phyloP scores from a whole-genome alignment of 495 filamentous ascomycete genomes.

The Lindgomyces ingoldianus region DNA sequence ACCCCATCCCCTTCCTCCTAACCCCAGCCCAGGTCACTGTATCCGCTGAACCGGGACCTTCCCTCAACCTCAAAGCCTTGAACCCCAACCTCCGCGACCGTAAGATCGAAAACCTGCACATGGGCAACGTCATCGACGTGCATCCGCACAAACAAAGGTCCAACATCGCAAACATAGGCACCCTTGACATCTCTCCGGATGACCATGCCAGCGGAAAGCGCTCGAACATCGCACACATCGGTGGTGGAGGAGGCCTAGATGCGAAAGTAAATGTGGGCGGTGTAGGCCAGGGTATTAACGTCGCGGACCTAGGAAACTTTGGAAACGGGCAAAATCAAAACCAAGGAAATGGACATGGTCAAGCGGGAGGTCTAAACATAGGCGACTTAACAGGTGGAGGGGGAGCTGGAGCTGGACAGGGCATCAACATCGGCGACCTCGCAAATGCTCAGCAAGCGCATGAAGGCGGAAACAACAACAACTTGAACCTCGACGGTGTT shows the following conservation, averaged over 20 bases:
- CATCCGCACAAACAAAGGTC: background rate
- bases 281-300: background rate
- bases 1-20: background rate
- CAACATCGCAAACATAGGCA: background rate
- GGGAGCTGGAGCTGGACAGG: background rate
- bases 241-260: no score
- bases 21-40: background rate
- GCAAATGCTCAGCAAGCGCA: background rate
- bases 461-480: background rate
- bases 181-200: background rate
- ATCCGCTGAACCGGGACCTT: background rate
- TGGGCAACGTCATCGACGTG: constrained; percentile 2
- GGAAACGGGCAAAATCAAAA: background rate
- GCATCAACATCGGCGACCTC: constrained; percentile 5
- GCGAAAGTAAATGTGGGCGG: no score
- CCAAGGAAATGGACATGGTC: constrained; percentile 2
- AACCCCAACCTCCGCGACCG: background rate
- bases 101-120: constrained; percentile 1
- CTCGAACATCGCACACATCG: background rate
- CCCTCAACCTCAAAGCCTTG: background rate
- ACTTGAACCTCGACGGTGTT: constrained; percentile 2
- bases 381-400: background rate
- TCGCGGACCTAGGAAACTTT: background rate
- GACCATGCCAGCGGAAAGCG: background rate
- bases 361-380: background rate